phyloP scores from a whole-genome alignment of 1,284 basidiomycete genomes.

The Rhodotorula sp. region DNA sequence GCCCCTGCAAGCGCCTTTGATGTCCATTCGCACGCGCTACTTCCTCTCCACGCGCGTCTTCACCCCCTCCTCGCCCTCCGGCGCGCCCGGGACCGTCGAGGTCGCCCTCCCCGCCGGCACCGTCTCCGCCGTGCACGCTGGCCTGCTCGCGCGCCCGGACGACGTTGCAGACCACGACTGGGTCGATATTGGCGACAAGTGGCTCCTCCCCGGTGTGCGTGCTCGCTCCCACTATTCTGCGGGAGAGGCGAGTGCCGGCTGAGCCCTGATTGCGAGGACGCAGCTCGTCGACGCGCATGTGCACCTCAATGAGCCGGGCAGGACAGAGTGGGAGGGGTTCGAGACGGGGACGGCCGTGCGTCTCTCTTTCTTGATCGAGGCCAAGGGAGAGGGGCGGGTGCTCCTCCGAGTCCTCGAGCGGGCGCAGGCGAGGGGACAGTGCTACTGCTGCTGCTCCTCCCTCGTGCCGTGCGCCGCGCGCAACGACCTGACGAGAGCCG shows the following conservation, averaged over 20 bases:
- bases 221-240: too few species aligned
- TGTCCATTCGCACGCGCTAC: background rate
- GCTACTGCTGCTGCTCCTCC: too few species aligned
- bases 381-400: background rate
- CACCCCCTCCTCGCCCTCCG: background rate
- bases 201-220: slow-evolving; percentile 81
- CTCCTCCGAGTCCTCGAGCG: background rate
- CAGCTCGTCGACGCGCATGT: slow-evolving; percentile 63
- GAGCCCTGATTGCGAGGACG: background rate
- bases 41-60: background rate
- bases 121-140: slow-evolving; percentile 60
- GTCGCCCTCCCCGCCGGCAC: slow-evolving; percentile 64
- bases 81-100: slow-evolving; percentile 5
- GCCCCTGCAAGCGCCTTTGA: background rate
- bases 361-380: background rate
- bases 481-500: background rate
- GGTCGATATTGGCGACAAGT: slow-evolving; percentile 65
- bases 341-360: slow-evolving; percentile 69
- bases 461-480: too few species aligned
- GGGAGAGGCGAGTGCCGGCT: too few species aligned
- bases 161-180: slow-evolving; percentile 51
- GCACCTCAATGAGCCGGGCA: slow-evolving; percentile 79
- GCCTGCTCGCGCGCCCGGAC: slow-evolving; percentile 18
- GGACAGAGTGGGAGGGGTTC: slow-evolving; percentile 92
- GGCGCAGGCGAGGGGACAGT: background rate